phyloP scores from a whole-genome alignment of 768 basidiomycete genomes.

The Dacryopinax primogenitus region DNA sequence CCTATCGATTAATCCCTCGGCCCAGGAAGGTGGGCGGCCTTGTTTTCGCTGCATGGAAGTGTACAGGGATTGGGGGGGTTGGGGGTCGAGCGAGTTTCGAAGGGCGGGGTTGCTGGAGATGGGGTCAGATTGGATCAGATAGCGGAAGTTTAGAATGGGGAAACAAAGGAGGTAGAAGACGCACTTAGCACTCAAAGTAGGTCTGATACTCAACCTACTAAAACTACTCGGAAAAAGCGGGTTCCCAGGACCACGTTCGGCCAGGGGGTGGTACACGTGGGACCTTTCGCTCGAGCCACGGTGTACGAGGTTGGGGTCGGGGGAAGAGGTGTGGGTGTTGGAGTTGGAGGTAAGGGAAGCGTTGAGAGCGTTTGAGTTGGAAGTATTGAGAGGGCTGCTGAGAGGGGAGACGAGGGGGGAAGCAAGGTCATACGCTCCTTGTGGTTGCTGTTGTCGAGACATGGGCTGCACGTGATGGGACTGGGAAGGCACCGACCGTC shows the following conservation, averaged over 20 bases:
- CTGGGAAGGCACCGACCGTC: not conserved
- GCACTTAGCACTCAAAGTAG: conserved; percentile 48
- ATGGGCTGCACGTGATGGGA: not conserved
- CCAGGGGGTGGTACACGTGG: conserved; percentile 37
- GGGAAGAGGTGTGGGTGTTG: not conserved
- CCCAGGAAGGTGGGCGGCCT: conserved; percentile 18
- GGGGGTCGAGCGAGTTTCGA: conserved; percentile 24
- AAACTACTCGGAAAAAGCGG: conserved; percentile 78
- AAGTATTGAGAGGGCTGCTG: no score
- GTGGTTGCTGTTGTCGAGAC: not conserved
- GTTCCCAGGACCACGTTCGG: conserved; percentile 55
- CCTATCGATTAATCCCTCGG: conserved; percentile 22
- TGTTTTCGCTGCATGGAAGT: conserved; percentile 20
- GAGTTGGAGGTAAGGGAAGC: not conserved
- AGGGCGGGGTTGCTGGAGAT: conserved; percentile 21
- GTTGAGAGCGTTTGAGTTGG: no score
- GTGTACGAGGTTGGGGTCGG: not conserved
- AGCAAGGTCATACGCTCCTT: no score
- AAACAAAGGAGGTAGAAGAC: conserved; percentile 17
- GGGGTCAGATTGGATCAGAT: not conserved
- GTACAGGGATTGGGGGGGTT: conserved; percentile 21
- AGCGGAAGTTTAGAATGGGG: not conserved
- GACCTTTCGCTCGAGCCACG: not conserved
- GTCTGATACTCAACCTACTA: conserved; percentile 48
- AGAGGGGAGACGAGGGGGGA: no score